Evolutionary conservation across 2,329 filamentous ascomycete species (phyloP).

Genomic region (Fusarium sp.): DNA sequence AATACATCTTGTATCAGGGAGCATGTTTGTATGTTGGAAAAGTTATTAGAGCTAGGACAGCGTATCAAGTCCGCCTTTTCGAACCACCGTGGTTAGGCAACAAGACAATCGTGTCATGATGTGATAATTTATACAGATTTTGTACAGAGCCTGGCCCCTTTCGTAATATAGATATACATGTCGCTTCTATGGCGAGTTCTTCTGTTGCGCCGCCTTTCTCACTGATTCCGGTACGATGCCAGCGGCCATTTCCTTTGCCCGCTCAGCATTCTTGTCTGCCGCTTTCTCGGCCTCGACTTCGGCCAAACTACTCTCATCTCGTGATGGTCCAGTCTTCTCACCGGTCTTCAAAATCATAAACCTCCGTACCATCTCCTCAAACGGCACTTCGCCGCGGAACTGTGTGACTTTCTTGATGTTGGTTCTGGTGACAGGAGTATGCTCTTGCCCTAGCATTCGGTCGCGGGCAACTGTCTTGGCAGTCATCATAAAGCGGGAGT

Average conservation of each 20-base stretch:
- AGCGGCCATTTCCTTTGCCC: conserved; percentile 46
- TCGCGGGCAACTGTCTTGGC: conserved; percentile 81
- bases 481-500: conserved; percentile 94
- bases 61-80: background rate
- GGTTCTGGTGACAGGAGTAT: conserved; percentile 76
- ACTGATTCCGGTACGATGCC: conserved; percentile 43
- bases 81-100: conserved; percentile 11
- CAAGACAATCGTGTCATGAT: conserved; percentile 31
- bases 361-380: conserved; percentile 71
- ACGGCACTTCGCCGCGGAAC: conserved; percentile 71
- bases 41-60: background rate
- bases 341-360: conserved; percentile 45
- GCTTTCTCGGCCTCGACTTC: conserved; percentile 26
- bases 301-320: conserved; percentile 26
- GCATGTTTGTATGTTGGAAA: conserved; percentile 1
- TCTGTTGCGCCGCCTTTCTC: conserved; percentile 33
- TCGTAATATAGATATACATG: conserved; percentile 36
- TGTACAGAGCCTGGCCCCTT: conserved; percentile 41
- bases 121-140: conserved; percentile 43
- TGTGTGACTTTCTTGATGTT: conserved; percentile 90
- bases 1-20: conserved; percentile 18
- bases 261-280: conserved; percentile 44
- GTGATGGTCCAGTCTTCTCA: background rate
- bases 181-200: conserved; percentile 32
- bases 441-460: conserved; percentile 60